Evolutionary conservation across 2,329 filamentous ascomycete genomes (phyloP).

Genomic region (Aphanocladium album): DNA sequence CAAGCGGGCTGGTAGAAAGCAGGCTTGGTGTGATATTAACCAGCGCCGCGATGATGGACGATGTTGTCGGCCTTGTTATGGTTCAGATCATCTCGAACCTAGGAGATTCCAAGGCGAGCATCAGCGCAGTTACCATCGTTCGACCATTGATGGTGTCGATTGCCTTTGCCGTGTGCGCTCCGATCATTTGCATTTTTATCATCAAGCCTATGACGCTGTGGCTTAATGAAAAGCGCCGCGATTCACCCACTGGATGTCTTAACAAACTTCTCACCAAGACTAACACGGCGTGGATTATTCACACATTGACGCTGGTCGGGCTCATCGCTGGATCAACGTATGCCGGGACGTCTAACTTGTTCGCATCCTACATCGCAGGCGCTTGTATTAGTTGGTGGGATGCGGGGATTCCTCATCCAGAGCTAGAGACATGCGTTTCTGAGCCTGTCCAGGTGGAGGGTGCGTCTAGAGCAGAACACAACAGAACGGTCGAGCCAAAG

Average conservation of each 20-base stretch:
- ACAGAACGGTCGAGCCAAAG: too few relatives aligned
- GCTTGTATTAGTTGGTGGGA: slow-evolving; percentile 58
- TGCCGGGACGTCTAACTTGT: slow-evolving; percentile 57
- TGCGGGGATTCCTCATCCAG: slow-evolving; percentile 25
- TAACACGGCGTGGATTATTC: slow-evolving; percentile 38
- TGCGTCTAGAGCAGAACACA: too few relatives aligned
- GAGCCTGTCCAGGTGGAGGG: too few relatives aligned
- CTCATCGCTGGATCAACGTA: slow-evolving; percentile 49
- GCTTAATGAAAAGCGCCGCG: slow-evolving; percentile 28
- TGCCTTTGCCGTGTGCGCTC: slow-evolving; percentile 44
- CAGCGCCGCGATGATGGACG: slow-evolving; percentile 76
- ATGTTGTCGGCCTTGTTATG: slow-evolving; percentile 73
- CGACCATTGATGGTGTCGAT: slow-evolving; percentile 43
- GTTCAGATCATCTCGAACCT: slow-evolving; percentile 69
- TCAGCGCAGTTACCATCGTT: slow-evolving; percentile 33
- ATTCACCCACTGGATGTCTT: slow-evolving; percentile 18
- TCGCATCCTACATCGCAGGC: slow-evolving; percentile 60
- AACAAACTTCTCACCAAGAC: slow-evolving; percentile 22
- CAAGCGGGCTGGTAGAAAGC: slow-evolving; percentile 37
- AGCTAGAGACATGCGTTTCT: too few relatives aligned
- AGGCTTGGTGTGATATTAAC: slow-evolving; percentile 59
- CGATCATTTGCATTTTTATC: slow-evolving; percentile 42
- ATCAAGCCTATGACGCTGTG: slow-evolving; percentile 35
- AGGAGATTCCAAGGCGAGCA: slow-evolving; percentile 26
- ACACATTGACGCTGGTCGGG: slow-evolving; percentile 45